Base-by-base conservation (phyloP, 306 rosid genomes). In the Biancaea sappan region DNA sequence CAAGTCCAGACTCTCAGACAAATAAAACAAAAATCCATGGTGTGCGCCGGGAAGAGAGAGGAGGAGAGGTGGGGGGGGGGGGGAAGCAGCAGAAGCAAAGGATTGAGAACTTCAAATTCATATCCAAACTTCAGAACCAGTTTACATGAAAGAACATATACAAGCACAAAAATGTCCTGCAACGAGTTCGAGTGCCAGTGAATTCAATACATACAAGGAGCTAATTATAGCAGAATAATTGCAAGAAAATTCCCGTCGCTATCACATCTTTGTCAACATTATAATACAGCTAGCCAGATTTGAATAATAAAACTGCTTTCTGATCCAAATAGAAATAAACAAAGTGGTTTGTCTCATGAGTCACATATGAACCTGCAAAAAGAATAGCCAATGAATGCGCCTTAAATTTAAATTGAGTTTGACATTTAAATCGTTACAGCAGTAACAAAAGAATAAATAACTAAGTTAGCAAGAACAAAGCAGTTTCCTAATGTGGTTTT, bases 241-340 rank as follows among this genome's bases (percentile, higher is more conserved):
- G 79, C 82, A 83, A 57, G 65, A 60, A 74, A 75, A 32, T 81
- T 73, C 71, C 72, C 7, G 32, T 62, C 37, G 61, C 63, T 19
- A 19, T 79, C 82, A 47, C 81, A 32, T 66, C 69, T 75, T 78
- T 59, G 61, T 69, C 51, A 63, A 28, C 74, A 43, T 68, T 82
- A 74, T 72, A 38, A 65, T 60, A 26, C 46, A 47, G 54, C 90
- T 86, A 93, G 72, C 98, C 98, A 47, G 98, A 91, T 78, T 93
- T 91, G 79, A 93, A 93, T 38, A 93, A 87, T 72, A 93, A 86
- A 82, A 93, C 92, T 40, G 98, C 98, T 82, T 93, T 93, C 87
- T 93, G 98, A 64, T 93, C 98, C 97, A 93, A 81, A 83, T 93
- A 93, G 91, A 93, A 93, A 86, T 93, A 93, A 68, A 93, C 93